These are phyloP conservation scores for Oryza glumipatula DNA, from an alignment of 176 grass and related monocot species.

Conservation along the genomic window DNA sequence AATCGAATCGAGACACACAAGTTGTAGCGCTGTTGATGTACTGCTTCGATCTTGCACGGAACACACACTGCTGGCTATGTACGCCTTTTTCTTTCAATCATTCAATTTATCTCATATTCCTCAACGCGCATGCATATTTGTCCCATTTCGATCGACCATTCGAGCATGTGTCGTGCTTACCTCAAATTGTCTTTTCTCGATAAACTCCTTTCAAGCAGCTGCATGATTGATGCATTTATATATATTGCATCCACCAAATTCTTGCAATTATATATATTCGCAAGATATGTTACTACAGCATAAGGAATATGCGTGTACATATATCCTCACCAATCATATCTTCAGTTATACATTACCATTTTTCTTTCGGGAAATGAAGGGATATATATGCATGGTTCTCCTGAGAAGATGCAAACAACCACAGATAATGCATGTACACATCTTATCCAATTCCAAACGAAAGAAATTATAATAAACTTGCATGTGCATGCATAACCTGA, in stretches of 20 bases:
- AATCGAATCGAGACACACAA: neutral
- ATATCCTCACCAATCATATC: conserved; percentile 1
- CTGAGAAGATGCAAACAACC: neutral
- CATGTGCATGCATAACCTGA: neutral
- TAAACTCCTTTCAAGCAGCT: neutral
- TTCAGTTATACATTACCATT: neutral
- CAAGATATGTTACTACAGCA: neutral
- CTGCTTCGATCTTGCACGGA: neutral
- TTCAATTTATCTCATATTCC: conserved; percentile 3
- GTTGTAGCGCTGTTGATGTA: too few relatives aligned
- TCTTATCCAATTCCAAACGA: conserved; percentile 28
- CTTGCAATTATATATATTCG: conserved; percentile 13
- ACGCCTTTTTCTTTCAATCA: neutral
- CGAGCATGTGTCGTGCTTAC: conserved; percentile 8
- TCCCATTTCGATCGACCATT: neutral
- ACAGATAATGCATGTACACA: conserved; percentile 10
- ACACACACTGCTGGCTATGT: neutral
- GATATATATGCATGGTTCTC: neutral
- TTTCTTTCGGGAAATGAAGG: neutral
- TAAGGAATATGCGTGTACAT: neutral
- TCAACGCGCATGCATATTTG: neutral
- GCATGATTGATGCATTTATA: neutral
- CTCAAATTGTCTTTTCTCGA: neutral
- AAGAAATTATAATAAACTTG: neutral
- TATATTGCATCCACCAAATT: neutral